Conservation (phyloP, 2,329 filamentous ascomycete genomes). For the Arthrocladium fulminans region DNA sequence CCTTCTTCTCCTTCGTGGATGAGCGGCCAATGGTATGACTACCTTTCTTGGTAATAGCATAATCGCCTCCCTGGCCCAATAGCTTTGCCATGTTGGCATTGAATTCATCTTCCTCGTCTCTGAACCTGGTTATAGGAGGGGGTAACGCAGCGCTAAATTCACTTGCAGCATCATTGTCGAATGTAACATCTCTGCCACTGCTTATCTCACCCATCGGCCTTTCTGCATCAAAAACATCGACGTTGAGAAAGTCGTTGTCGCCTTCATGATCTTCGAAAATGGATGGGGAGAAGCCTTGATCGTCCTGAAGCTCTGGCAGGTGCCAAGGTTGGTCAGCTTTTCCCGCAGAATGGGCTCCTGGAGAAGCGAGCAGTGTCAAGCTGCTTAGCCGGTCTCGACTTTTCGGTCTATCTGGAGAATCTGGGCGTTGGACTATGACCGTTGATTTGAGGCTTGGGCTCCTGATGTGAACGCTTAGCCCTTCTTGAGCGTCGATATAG, state of each 20-base stretch:
- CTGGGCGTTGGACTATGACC: background rate
- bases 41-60: background rate
- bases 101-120: constrained; percentile 8
- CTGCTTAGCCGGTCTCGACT: background rate
- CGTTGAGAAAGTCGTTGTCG: constrained; percentile 22
- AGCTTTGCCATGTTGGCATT: constrained; percentile 8
- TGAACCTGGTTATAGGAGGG: constrained; percentile 9
- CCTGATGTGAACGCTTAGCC: background rate
- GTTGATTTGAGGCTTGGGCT: background rate
- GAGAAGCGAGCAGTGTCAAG: background rate
- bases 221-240: constrained; percentile 19
- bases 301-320: constrained; percentile 6
- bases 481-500: background rate
- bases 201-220: constrained; percentile 4
- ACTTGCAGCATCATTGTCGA: constrained; percentile 8
- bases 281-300: constrained; percentile 4
- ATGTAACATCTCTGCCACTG: constrained; percentile 5
- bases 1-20: background rate
- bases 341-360: background rate
- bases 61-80: constrained; percentile 6
- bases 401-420: background rate
- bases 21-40: background rate
- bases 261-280: constrained; percentile 7
- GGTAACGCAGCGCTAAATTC: constrained; percentile 8
- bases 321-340: background rate